phyloP scores from a whole-genome alignment of 2,329 filamentous ascomycete species.

The Fusarium sp. region DNA sequence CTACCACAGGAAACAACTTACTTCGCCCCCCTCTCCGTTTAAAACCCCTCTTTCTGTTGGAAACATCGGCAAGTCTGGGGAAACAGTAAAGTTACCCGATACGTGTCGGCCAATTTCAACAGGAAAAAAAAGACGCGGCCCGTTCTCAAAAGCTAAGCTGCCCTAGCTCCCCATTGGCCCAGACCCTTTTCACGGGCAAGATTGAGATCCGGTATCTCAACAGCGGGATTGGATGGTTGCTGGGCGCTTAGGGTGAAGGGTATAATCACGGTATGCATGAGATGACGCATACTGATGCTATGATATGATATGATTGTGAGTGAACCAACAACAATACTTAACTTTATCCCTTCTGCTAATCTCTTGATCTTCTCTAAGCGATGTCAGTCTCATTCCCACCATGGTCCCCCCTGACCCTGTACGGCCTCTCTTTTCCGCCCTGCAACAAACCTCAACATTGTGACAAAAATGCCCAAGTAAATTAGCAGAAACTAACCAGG shows the following conservation, averaged over 20 bases:
- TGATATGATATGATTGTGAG: neutral
- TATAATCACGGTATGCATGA: neutral
- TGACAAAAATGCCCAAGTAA: neutral
- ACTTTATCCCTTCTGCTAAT: neutral
- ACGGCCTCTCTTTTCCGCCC: conserved; percentile 23
- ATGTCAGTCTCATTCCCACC: neutral
- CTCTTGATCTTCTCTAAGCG: neutral
- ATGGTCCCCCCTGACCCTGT: neutral
- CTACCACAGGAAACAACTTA: neutral
- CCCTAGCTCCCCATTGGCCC: neutral
- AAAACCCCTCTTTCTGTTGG: neutral
- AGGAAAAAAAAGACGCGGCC: neutral
- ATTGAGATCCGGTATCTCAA: neutral
- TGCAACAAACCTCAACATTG: neutral
- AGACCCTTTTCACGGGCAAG: neutral
- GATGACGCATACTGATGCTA: neutral
- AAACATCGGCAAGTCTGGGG: neutral
- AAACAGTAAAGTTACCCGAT: neutral
- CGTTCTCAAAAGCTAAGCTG: neutral
- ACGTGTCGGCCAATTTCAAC: conserved; percentile 3
- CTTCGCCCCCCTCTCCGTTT: neutral
- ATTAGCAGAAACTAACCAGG: rapidly evolving
- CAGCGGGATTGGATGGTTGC: neutral
- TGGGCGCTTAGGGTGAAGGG: neutral
- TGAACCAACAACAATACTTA: neutral